Evolutionary conservation across 2,329 filamentous ascomycete species (phyloP).

Genomic region (Dactylellina drechsleri): DNA sequence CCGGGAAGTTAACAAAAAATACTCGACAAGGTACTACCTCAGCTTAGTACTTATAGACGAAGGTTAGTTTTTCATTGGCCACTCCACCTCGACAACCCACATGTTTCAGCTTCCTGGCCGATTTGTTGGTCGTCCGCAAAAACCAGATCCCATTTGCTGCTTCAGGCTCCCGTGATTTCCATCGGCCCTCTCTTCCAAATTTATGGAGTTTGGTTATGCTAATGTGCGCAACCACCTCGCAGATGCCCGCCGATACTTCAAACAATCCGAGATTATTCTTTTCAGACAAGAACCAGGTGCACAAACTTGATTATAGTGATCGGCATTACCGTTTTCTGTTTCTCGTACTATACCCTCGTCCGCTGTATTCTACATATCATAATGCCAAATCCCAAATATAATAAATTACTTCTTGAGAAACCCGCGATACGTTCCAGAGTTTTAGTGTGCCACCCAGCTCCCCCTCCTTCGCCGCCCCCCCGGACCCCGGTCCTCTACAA

Average conservation of each 20-base stretch:
- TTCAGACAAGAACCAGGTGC: slow-evolving; percentile 74
- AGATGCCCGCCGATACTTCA: slow-evolving; percentile 98
- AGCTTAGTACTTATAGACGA: slow-evolving; percentile 96
- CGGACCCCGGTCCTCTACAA: slow-evolving; percentile 10
- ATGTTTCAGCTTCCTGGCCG: slow-evolving; percentile 48
- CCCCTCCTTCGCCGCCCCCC: slow-evolving; percentile 8
- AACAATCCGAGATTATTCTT: slow-evolving; percentile 97
- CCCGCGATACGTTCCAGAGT: slow-evolving; percentile 20
- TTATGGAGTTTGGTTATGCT: slow-evolving; percentile 25
- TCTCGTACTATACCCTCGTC: slow-evolving; percentile 52
- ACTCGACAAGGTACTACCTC: slow-evolving; percentile 96
- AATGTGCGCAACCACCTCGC: slow-evolving; percentile 49
- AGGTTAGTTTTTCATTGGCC: slow-evolving; percentile 66
- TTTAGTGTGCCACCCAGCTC: slow-evolving; percentile 28
- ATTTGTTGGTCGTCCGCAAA: slow-evolving; percentile 43
- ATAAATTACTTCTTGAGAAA: slow-evolving; percentile 48
- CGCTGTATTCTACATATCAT: slow-evolving; percentile 52
- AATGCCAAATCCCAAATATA: slow-evolving; percentile 43
- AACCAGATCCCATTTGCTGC: slow-evolving; percentile 11
- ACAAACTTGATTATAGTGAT: slow-evolving; percentile 50
- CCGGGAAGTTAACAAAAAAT: slow-evolving; percentile 99
- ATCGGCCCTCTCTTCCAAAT: slow-evolving; percentile 50
- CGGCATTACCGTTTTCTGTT: slow-evolving; percentile 26
- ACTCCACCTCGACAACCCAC: slow-evolving; percentile 1
- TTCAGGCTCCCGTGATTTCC: slow-evolving; percentile 47